Evolutionary conservation across 805 yeast species (phyloP), one percentile per base, ranked within the genome.

Genomic region (Yarrowia deformans): DNA sequence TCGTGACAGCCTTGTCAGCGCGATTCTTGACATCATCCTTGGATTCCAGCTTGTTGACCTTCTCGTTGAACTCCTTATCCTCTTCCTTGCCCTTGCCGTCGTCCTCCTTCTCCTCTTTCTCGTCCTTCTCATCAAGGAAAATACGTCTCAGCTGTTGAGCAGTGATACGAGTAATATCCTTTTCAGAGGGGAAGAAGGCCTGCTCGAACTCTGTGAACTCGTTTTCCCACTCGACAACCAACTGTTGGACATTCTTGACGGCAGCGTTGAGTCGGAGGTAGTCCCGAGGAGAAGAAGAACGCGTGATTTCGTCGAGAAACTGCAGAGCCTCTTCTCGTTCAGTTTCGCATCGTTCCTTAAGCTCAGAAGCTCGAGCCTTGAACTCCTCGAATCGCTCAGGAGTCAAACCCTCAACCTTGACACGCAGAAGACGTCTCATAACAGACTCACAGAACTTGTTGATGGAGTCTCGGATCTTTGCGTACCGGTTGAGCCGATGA

Each of bases 121-220:
- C 73, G 39, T 75, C 70, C 13, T 48, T 81, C 78, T 69, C 82
- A 69, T 88, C 93, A 74, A 85, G 79, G 72, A 94, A 88, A 61
- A 93, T 82, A 72, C 88, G 90, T 70, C 88, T 87, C 74, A 94
- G 80, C 75, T 94, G 98, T 73, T 89, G 88, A 4, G 97, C 90
- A 1, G 99, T 93, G 54, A 95, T 90, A 71, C 91, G 84, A 6
- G 97, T 88, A 72, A 95, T 90, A 82, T 95, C 99, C 74, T 89
- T 91, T 77, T 95, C 98, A 9, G 97, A 87, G 0, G 98, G 98
- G 70, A 94, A 83, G 75, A 85, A 95, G 23, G 83, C 83, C 54
- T 84, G 84, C 70, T 91, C 98, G 79, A 95, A 94, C 8, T 86
- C 90, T 45, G 86, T 84, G 74, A 95, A 93, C 69, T 89, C 97